Conservation (phyloP, 2,329 filamentous ascomycete species). For the Fusarium annulatum region DNA sequence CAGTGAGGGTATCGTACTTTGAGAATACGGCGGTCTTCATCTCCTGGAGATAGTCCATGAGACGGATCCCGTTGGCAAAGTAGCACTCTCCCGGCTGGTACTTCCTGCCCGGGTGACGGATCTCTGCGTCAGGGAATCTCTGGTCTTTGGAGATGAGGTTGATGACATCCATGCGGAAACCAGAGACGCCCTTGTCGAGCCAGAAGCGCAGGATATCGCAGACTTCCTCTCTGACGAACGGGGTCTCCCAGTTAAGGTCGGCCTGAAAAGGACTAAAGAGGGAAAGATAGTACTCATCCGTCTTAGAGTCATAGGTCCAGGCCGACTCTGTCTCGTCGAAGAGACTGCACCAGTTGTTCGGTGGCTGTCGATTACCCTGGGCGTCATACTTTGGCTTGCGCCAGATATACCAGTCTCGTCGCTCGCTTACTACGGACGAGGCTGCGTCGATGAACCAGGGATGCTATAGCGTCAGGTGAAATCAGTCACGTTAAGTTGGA, state of each 20-base stretch:
- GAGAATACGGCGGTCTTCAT: slow-evolving; percentile 68
- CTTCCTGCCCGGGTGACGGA: slow-evolving; percentile 57
- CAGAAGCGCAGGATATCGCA: slow-evolving; percentile 82
- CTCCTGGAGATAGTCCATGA: slow-evolving; percentile 74
- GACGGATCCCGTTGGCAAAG: slow-evolving; percentile 74
- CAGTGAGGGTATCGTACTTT: slow-evolving; percentile 73
- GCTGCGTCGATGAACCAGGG: slow-evolving; percentile 39
- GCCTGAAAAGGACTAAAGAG: slow-evolving; percentile 81
- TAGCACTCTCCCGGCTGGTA: slow-evolving; percentile 65
- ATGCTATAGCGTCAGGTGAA: not conserved
- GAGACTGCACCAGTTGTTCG: slow-evolving; percentile 78
- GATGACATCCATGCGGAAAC: slow-evolving; percentile 79
- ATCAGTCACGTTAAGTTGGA: too few relatives aligned
- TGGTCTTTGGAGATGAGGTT: slow-evolving; percentile 76
- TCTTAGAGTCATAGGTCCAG: slow-evolving; percentile 77
- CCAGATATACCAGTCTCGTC: slow-evolving; percentile 73
- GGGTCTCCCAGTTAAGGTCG: slow-evolving; percentile 85
- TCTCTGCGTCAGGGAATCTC: slow-evolving; percentile 67
- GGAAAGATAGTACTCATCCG: slow-evolving; percentile 80
- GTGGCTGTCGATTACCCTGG: slow-evolving; percentile 72
- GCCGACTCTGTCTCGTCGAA: slow-evolving; percentile 66
- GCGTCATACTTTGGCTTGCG: slow-evolving; percentile 59
- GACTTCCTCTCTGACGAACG: slow-evolving; percentile 73
- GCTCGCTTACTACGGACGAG: slow-evolving; percentile 18
- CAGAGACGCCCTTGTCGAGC: slow-evolving; percentile 78